phyloP scores from a whole-genome alignment of 176 grass and related monocot species.

The Aechmea fasciata region DNA sequence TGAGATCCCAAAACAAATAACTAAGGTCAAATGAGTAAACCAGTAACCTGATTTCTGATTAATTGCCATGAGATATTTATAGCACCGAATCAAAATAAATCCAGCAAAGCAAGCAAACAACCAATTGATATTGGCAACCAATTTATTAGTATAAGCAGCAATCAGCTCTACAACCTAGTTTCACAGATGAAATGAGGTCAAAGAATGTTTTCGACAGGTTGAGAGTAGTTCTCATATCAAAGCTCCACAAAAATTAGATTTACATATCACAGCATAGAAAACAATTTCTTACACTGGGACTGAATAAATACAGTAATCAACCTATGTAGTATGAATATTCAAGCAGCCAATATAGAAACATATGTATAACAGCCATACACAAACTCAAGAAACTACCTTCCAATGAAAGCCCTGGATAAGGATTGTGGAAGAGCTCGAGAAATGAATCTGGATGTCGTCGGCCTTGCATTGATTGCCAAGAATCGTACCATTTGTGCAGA shows the following conservation, averaged over 20 bases:
- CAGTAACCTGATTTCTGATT: neutral
- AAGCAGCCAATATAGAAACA: neutral
- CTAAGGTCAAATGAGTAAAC: neutral
- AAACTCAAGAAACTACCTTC: slow-evolving; percentile 49
- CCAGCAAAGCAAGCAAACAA: neutral
- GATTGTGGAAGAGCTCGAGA: slow-evolving; percentile 79
- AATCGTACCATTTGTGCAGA: slow-evolving; percentile 85
- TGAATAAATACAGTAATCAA: too few species aligned
- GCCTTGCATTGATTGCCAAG: slow-evolving; percentile 80
- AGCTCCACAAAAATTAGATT: too few species aligned
- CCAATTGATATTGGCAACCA: neutral
- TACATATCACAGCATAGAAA: too few species aligned
- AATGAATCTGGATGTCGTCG: slow-evolving; percentile 58
- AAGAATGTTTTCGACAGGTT: too few species aligned
- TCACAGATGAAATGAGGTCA: neutral
- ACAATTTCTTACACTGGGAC: too few species aligned
- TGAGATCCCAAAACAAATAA: neutral
- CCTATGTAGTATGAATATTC: too few species aligned
- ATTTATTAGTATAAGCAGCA: neutral
- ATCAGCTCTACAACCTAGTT: neutral
- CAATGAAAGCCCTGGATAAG: slow-evolving; percentile 81
- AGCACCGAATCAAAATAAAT: neutral
- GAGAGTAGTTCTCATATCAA: too few species aligned
- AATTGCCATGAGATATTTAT: neutral
- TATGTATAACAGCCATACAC: neutral